A percentile compares a stretch with the other conserved stretches of the same genome.
Conservation (phyloP, 202 grass and related monocot genomes). For the Zoysia matrella region DNA sequence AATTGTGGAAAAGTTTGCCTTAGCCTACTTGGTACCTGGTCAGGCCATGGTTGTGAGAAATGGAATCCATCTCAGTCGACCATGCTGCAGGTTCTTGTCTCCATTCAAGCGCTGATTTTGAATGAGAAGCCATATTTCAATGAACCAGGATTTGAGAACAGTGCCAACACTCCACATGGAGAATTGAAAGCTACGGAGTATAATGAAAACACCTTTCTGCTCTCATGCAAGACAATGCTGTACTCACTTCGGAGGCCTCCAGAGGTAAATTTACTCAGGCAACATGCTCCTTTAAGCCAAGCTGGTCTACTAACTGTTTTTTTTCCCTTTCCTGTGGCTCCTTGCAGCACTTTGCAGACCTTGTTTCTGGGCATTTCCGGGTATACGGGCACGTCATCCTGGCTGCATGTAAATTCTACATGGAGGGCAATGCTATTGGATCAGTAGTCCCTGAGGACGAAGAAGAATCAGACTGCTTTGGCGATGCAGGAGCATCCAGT, state of each 20-base stretch:
- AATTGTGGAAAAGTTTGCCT: slow-evolving; percentile 66
- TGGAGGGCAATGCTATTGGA: slow-evolving; percentile 65
- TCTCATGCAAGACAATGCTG: slow-evolving; percentile 71
- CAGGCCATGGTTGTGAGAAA: slow-evolving; percentile 58
- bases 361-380: slow-evolving; percentile 75
- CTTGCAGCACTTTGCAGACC: slow-evolving; percentile 85
- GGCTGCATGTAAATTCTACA: slow-evolving; percentile 76
- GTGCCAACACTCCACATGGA: slow-evolving; percentile 39
- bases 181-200: slow-evolving; percentile 42
- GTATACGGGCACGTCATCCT: slow-evolving; percentile 62
- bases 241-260: slow-evolving; percentile 65
- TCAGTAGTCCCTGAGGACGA: slow-evolving; percentile 61
- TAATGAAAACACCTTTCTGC: slow-evolving; percentile 53
- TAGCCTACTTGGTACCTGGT: slow-evolving; percentile 78
- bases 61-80: slow-evolving; percentile 69
- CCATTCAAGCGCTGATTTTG: slow-evolving; percentile 83
- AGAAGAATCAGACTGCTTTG: slow-evolving; percentile 1
- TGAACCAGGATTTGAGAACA: slow-evolving; percentile 49
- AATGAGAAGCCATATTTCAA: slow-evolving; percentile 80
- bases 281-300: background rate
- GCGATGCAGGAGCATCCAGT: slow-evolving; percentile 20
- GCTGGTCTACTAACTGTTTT: background rate
- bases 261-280: slow-evolving; percentile 36
- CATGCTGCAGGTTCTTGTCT: slow-evolving; percentile 75
- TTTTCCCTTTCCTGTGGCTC: slow-evolving; percentile 1